These are phyloP conservation scores for Phycomyces nitens DNA, from an alignment of 192 early-diverging fungal species.

Conservation along the genomic window DNA sequence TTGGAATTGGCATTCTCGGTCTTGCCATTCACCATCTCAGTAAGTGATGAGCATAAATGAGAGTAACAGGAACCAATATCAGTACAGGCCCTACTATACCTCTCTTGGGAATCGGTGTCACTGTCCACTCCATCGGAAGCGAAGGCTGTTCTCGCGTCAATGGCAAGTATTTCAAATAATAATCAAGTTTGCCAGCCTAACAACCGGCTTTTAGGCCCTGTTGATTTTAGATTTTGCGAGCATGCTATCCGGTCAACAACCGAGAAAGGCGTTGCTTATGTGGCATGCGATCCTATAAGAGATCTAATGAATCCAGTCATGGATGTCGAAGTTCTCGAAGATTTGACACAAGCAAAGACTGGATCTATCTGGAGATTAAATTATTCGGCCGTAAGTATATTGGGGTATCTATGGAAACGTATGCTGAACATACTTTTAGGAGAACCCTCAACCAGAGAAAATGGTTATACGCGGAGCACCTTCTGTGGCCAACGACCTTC, in stretches of 20 bases:
- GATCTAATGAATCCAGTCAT: constrained; percentile 19
- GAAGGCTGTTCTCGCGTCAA: not conserved
- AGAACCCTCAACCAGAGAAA: constrained; percentile 6
- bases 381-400: constrained; percentile 14
- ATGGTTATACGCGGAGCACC: not conserved
- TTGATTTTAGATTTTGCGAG: constrained; percentile 17
- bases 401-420: not conserved
- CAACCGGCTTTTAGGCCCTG: not conserved
- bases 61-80: no score
- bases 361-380: constrained; percentile 17
- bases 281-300: constrained; percentile 24
- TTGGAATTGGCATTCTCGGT: no score
- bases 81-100: no score
- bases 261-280: constrained; percentile 4
- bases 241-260: constrained; percentile 3
- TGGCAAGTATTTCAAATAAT: not conserved
- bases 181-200: not conserved
- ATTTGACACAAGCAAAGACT: constrained; percentile 2
- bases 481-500: constrained; percentile 6
- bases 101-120: not conserved
- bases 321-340: constrained; percentile 3
- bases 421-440: not conserved
- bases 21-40: no score
- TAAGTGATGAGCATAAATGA: no score
- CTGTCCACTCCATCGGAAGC: not conserved